Percentiles rank a stretch among this genome's conserved stretches.
Conservation (phyloP, 1,284 basidiomycete species). For the Ceratobasidium theobromae region DNA sequence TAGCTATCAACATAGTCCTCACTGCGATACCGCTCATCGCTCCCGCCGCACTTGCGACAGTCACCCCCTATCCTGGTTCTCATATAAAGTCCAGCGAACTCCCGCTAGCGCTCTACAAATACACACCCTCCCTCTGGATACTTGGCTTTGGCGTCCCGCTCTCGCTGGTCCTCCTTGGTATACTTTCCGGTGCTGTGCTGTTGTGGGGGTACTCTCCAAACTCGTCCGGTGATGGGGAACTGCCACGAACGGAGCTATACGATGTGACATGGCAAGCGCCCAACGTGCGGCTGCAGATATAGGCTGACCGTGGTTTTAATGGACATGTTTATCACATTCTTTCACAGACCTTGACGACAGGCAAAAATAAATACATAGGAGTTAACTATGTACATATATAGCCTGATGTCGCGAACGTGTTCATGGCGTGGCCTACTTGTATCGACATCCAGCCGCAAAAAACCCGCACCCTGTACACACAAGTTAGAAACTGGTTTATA, state of each 20-base stretch:
- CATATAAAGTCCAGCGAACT: neutral
- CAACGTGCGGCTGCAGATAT: neutral
- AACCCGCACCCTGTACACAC: no score
- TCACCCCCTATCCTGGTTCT: neutral
- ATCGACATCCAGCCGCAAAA: no score
- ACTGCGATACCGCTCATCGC: conserved; percentile 2
- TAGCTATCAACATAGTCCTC: conserved; percentile 3
- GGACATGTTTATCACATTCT: no score
- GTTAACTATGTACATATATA: no score
- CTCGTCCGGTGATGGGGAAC: neutral
- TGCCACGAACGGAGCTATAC: neutral
- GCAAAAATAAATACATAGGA: no score
- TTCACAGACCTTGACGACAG: no score
- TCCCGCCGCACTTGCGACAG: neutral
- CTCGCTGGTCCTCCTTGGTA: conserved; percentile 6
- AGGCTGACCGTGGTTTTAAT: neutral
- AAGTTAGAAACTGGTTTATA: no score
- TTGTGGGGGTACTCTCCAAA: neutral
- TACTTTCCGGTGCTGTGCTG: neutral
- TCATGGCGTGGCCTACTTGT: no score
- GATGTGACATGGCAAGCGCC: neutral
- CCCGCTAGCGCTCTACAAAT: neutral
- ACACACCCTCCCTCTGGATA: neutral
- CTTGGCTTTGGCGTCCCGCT: neutral
- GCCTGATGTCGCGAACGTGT: no score